Conservation (phyloP, 2,329 filamentous ascomycete genomes). For the Fusarium tricinctum region DNA sequence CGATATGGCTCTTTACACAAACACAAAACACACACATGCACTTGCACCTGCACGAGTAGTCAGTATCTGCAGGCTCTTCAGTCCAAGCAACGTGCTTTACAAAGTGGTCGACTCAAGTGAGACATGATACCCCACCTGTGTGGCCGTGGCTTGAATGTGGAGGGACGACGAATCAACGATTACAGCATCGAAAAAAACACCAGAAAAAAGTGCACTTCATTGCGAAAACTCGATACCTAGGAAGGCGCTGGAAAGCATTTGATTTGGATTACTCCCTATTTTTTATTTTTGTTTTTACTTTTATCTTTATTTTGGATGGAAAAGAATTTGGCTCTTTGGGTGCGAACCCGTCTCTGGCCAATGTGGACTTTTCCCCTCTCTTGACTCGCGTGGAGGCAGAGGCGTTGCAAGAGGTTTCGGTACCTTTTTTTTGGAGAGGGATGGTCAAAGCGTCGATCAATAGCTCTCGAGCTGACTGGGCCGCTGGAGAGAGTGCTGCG, state of each 20-base stretch:
- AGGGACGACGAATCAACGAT: constrained; percentile 36
- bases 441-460: constrained; percentile 22
- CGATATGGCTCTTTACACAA: constrained; percentile 4
- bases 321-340: constrained; percentile 46
- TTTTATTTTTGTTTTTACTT: constrained; percentile 10
- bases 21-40: neutral
- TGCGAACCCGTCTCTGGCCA: constrained; percentile 46
- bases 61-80: constrained; percentile 26
- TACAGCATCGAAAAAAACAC: constrained; percentile 31
- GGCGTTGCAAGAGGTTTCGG: constrained; percentile 17
- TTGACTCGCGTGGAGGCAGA: constrained; percentile 9
- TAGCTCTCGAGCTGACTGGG: constrained; percentile 15
- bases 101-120: constrained; percentile 33
- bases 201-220: constrained; percentile 31
- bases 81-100: constrained; percentile 25
- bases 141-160: constrained; percentile 3
- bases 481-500: constrained; percentile 7
- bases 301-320: constrained; percentile 29
- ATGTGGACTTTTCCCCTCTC: constrained; percentile 24
- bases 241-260: constrained; percentile 36
- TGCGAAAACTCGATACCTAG: constrained; percentile 34
- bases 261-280: neutral
- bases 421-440: constrained; percentile 32
- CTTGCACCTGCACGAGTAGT: constrained; percentile 17
- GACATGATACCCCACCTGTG: constrained; percentile 36